These are phyloP conservation scores for Eutypella sp. DNA, from an alignment of 2,329 filamentous ascomycete species.

Conservation along the genomic window DNA sequence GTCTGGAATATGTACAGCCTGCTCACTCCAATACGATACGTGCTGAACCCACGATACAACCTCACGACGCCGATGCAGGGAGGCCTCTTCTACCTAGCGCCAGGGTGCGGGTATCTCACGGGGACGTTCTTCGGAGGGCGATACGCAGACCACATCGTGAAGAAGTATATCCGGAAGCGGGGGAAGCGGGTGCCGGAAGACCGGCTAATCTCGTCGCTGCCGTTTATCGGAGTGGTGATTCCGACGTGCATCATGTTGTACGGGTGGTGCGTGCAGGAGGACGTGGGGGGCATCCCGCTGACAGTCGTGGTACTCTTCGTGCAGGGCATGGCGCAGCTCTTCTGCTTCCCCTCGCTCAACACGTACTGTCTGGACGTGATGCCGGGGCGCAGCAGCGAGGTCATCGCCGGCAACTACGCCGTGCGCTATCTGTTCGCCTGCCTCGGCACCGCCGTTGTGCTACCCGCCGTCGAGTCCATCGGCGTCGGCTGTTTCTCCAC, in stretches of 20 bases:
- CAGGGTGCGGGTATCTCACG: slow-evolving; percentile 59
- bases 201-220: slow-evolving; percentile 55
- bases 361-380: slow-evolving; percentile 82
- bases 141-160: slow-evolving; percentile 35
- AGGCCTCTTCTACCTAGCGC: slow-evolving; percentile 65
- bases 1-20: slow-evolving; percentile 67
- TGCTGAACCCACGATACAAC: slow-evolving; percentile 65
- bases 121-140: slow-evolving; percentile 61
- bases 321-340: slow-evolving; percentile 69
- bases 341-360: slow-evolving; percentile 71
- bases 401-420: slow-evolving; percentile 77
- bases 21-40: slow-evolving; percentile 59
- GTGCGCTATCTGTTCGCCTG: slow-evolving; percentile 72
- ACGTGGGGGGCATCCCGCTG: slow-evolving; percentile 48
- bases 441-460: slow-evolving; percentile 62
- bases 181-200: slow-evolving; percentile 64
- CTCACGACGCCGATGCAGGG: slow-evolving; percentile 57
- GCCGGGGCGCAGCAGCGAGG: slow-evolving; percentile 64
- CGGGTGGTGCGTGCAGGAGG: slow-evolving; percentile 45
- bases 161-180: slow-evolving; percentile 34
- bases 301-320: slow-evolving; percentile 71
- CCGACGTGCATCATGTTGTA: slow-evolving; percentile 63
- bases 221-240: slow-evolving; percentile 56
- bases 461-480: slow-evolving; percentile 69
- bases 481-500: slow-evolving; percentile 81